phyloP scores from a whole-genome alignment of 2,329 filamentous ascomycete genomes.

The Apiospora hydei region DNA sequence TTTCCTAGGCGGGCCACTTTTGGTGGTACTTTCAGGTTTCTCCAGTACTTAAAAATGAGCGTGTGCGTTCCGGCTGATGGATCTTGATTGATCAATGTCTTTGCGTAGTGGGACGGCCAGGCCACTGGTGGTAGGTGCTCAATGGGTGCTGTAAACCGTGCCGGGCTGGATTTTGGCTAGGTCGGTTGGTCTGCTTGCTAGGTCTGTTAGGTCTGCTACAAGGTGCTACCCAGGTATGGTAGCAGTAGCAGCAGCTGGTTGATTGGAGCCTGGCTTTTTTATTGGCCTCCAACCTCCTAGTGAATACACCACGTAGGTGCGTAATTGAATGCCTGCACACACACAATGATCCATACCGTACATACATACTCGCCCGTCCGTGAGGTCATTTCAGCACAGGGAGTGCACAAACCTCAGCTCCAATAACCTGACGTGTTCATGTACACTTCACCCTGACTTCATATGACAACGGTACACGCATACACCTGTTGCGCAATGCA shows the following conservation, averaged over 20 bases:
- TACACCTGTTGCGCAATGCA: not conserved
- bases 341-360: not conserved
- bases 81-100: slow-evolving; percentile 18
- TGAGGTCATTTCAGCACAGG: slow-evolving; percentile 5
- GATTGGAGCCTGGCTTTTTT: slow-evolving; percentile 3
- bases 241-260: not conserved
- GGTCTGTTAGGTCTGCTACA: not conserved
- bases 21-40: slow-evolving; percentile 10
- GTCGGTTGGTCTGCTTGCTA: not conserved
- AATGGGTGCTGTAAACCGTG: slow-evolving; percentile 5
- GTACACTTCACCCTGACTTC: slow-evolving; percentile 1
- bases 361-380: not conserved
- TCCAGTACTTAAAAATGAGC: slow-evolving; percentile 19
- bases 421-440: not conserved
- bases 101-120: slow-evolving; percentile 1
- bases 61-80: slow-evolving; percentile 3
- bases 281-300: slow-evolving; percentile 11
- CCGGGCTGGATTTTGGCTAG: slow-evolving; percentile 1
- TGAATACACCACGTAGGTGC: not conserved
- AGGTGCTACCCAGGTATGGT: not conserved
- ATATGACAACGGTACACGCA: slow-evolving; percentile 19
- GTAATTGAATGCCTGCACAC: not conserved
- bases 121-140: slow-evolving; percentile 5
- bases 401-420: slow-evolving; percentile 12
- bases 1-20: not conserved